Conservation (phyloP, 495 filamentous ascomycete species). For the Symbiotaphrina buchneri region DNA sequence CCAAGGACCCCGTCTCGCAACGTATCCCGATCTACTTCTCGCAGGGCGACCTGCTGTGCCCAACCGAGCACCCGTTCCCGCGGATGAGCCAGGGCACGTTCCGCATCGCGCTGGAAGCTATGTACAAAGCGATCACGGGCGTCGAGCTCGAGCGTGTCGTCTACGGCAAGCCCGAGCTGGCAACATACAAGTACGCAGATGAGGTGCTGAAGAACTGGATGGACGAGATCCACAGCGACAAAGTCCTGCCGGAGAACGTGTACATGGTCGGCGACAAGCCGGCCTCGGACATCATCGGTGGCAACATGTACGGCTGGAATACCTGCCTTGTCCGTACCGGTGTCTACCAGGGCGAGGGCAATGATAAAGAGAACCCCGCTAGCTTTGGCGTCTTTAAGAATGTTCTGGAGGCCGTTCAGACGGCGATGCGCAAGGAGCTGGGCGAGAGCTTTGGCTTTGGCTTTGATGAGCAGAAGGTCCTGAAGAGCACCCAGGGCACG, state of each 20-base stretch:
- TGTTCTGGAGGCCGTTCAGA: slow-evolving; percentile 12
- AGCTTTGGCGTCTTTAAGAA: slow-evolving; percentile 14
- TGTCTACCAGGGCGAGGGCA: slow-evolving; percentile 28
- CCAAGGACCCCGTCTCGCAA: slow-evolving; percentile 40
- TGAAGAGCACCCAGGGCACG: too few relatives aligned
- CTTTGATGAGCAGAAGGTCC: slow-evolving; percentile 14
- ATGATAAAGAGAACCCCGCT: slow-evolving; percentile 13
- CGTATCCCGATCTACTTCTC: slow-evolving; percentile 38
- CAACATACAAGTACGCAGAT: slow-evolving; percentile 65
- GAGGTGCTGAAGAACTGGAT: slow-evolving; percentile 56
- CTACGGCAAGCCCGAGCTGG: slow-evolving; percentile 61
- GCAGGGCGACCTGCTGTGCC: slow-evolving; percentile 51
- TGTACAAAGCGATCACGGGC: slow-evolving; percentile 56
- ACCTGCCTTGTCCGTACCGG: slow-evolving; percentile 43
- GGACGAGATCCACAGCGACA: slow-evolving; percentile 52
- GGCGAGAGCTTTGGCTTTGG: slow-evolving; percentile 12
- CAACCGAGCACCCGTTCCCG: slow-evolving; percentile 51
- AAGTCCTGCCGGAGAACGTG: slow-evolving; percentile 43
- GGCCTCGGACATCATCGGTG: slow-evolving; percentile 54
- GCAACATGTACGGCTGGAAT: slow-evolving; percentile 70
- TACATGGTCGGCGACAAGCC: slow-evolving; percentile 77
- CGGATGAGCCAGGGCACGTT: slow-evolving; percentile 58
- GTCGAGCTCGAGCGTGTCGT: slow-evolving; percentile 61
- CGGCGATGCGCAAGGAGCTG: slow-evolving; percentile 11
- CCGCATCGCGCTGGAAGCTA: slow-evolving; percentile 55